These are phyloP conservation scores for Sindora glabra DNA, from an alignment of 306 rosid species.

Conservation along the genomic window DNA sequence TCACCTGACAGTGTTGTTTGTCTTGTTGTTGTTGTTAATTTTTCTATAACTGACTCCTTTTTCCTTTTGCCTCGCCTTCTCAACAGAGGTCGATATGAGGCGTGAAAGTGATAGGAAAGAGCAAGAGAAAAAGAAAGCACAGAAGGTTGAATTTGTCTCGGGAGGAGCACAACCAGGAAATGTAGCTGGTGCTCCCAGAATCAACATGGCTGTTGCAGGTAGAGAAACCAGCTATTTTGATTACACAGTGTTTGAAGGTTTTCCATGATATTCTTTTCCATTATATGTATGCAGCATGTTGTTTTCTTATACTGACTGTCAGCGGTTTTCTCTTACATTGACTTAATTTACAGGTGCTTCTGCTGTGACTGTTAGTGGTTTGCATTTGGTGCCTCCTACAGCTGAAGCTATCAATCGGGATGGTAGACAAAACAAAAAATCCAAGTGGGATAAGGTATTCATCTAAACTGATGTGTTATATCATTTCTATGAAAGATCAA, in stretches of 20 bases:
- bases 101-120: conserved; percentile 73
- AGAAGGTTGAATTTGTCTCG: conserved; percentile 53
- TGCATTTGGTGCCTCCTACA: conserved; percentile 38
- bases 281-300: neutral
- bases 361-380: conserved; percentile 31
- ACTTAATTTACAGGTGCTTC: conserved; percentile 36
- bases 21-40: neutral
- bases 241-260: no score
- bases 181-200: conserved; percentile 34
- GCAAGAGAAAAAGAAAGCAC: conserved; percentile 68
- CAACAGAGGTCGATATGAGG: conserved; percentile 82
- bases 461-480: conserved; percentile 2
- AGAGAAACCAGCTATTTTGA: conserved; percentile 6
- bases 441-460: conserved; percentile 55
- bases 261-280: neutral
- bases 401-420: conserved; percentile 53
- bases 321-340: no score
- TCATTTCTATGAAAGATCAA: conserved; percentile 1
- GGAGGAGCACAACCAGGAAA: conserved; percentile 59
- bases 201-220: conserved; percentile 46
- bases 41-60: neutral
- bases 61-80: conserved; percentile 11
- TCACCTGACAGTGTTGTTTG: neutral
- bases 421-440: conserved; percentile 52
- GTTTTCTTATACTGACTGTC: conserved; percentile 7